Percentiles rank a stretch among this genome's conserved stretches.
These are phyloP conservation scores for Pleurozium schreberi DNA, from an alignment of 225 moss, liverwort and hornwort species.

Conservation along the genomic window DNA sequence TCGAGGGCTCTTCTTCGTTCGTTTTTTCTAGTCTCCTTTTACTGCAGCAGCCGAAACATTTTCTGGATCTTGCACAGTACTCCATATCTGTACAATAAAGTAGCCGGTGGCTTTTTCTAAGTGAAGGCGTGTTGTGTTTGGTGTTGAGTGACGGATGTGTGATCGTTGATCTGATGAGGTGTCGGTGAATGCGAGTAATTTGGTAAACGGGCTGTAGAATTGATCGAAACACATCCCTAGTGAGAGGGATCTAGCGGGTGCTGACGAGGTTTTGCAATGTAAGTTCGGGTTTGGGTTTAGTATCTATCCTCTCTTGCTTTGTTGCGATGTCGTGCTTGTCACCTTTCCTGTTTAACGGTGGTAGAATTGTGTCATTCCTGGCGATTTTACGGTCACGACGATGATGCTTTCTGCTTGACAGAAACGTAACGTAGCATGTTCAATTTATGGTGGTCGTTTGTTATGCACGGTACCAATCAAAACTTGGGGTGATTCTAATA, in stretches of 20 bases:
- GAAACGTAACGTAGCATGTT: neutral
- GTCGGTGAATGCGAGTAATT: neutral
- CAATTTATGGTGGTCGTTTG: neutral
- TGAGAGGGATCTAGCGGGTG: neutral
- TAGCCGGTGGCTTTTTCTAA: neutral
- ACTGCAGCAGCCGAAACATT: conserved; percentile 4
- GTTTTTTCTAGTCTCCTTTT: neutral
- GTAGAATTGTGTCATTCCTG: neutral
- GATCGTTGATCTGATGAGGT: neutral
- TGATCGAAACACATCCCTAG: no score
- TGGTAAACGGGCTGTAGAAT: neutral
- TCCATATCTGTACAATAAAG: conserved; percentile 19
- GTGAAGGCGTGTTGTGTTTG: neutral
- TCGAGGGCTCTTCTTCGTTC: neutral
- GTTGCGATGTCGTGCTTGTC: neutral
- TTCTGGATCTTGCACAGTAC: neutral
- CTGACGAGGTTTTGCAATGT: neutral
- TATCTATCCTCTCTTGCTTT: neutral
- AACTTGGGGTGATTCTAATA: neutral
- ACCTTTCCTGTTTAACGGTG: neutral
- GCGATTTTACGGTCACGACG: neutral
- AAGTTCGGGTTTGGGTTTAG: neutral
- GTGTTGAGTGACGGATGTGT: neutral
- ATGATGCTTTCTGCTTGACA: neutral
- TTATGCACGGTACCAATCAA: neutral